These are phyloP conservation scores for Ophiocordyceps sinensis DNA, from an alignment of 2,329 filamentous ascomycete genomes.

Conservation along the genomic window DNA sequence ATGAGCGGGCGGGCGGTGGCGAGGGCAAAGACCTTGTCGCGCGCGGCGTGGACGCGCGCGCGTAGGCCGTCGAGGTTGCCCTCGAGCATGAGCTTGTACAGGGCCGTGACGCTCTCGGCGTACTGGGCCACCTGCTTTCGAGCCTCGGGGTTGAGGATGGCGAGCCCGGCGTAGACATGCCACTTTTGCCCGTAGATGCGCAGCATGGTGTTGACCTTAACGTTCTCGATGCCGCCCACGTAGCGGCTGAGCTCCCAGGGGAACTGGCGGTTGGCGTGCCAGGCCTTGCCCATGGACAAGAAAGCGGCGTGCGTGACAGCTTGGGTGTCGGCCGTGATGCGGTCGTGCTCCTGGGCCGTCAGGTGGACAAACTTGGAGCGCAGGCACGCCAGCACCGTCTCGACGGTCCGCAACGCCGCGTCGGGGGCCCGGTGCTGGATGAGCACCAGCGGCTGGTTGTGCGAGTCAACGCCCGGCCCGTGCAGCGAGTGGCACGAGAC, in stretches of 20 bases:
- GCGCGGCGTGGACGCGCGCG: slow-evolving; percentile 47
- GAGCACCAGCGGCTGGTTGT: slow-evolving; percentile 79
- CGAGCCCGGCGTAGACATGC: slow-evolving; percentile 96
- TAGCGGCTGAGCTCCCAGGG: slow-evolving; percentile 96
- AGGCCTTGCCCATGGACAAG: slow-evolving; percentile 92
- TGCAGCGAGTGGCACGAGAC: slow-evolving; percentile 94
- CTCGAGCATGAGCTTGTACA: slow-evolving; percentile 94
- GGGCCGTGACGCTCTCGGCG: slow-evolving; percentile 76
- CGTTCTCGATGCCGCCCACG: slow-evolving; percentile 93
- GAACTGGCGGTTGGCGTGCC: slow-evolving; percentile 90
- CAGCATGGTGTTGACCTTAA: slow-evolving; percentile 96
- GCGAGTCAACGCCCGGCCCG: slow-evolving; percentile 77
- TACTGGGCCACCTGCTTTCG: slow-evolving; percentile 90
- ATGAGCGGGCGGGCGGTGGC: slow-evolving; percentile 50
- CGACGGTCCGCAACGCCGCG: slow-evolving; percentile 61
- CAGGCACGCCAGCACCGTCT: slow-evolving; percentile 69
- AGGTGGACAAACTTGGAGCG: slow-evolving; percentile 78
- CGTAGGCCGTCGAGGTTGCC: slow-evolving; percentile 65
- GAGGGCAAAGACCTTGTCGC: slow-evolving; percentile 66
- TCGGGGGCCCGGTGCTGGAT: slow-evolving; percentile 85
- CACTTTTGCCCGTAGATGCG: slow-evolving; percentile 98
- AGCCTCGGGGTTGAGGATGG: slow-evolving; percentile 89
- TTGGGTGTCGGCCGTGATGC: slow-evolving; percentile 95
- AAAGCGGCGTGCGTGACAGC: slow-evolving; percentile 97
- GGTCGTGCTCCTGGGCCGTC: slow-evolving; percentile 76